phyloP scores from a whole-genome alignment of 495 filamentous ascomycete species.

The Cairneyella variabilis region DNA sequence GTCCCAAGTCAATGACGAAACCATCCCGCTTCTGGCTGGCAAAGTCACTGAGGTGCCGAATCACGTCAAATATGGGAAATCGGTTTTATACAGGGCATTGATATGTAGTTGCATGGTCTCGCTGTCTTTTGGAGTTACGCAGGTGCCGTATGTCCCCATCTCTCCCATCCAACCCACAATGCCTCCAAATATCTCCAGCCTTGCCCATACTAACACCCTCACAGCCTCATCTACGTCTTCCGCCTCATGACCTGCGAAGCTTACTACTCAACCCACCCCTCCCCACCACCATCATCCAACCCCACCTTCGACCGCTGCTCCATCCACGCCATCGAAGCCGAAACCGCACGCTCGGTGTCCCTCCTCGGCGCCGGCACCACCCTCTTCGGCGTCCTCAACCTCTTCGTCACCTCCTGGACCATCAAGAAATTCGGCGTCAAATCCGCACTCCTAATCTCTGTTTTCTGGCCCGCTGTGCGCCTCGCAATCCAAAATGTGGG shows the following conservation, averaged over 20 bases:
- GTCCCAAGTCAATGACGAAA: no score
- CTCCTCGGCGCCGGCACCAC: slow-evolving; percentile 44
- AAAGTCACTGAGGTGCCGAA: no score
- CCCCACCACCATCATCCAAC: slow-evolving; percentile 27
- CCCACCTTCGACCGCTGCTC: slow-evolving; percentile 38
- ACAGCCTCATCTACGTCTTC: slow-evolving; percentile 53
- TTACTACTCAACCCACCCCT: slow-evolving; percentile 45
- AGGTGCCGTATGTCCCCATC: slow-evolving; percentile 44
- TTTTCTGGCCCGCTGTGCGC: slow-evolving; percentile 46
- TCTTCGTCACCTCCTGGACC: slow-evolving; percentile 54
- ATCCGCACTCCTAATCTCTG: slow-evolving; percentile 45
- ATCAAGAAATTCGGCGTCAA: slow-evolving; percentile 53
- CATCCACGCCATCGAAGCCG: slow-evolving; percentile 46
- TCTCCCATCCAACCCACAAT: not conserved
- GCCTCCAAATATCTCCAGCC: not conserved
- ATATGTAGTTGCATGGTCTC: slow-evolving; percentile 51
- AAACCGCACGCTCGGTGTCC: slow-evolving; percentile 48
- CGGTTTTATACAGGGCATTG: slow-evolving; percentile 21
- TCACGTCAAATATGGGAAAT: slow-evolving; percentile 4
- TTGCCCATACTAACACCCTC: not conserved
- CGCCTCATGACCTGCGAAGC: slow-evolving; percentile 55
- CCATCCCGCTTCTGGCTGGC: no score
- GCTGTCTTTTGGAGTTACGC: slow-evolving; percentile 53
- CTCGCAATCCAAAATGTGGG: slow-evolving; percentile 51
- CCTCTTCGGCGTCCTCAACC: slow-evolving; percentile 44